These are phyloP conservation scores for Aspergillus egyptiacus DNA, from an alignment of 495 filamentous ascomycete species.

Conservation along the genomic window DNA sequence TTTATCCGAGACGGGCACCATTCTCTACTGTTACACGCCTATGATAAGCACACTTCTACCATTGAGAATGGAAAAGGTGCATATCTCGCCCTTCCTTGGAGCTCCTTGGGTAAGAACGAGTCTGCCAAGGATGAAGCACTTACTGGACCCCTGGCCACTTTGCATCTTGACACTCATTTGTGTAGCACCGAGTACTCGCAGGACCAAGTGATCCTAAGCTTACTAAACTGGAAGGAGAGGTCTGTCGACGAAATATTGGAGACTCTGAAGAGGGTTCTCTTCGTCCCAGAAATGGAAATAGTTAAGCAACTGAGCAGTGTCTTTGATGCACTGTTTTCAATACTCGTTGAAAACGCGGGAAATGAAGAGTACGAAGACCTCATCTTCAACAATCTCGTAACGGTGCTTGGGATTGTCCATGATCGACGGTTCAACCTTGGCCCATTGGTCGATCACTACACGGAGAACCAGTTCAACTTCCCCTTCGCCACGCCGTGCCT, in stretches of 20 bases:
- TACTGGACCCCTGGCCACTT: slow-evolving; percentile 65
- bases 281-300: slow-evolving; percentile 95
- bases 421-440: slow-evolving; percentile 89
- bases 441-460: slow-evolving; percentile 85
- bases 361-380: slow-evolving; percentile 90
- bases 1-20: slow-evolving; percentile 87
- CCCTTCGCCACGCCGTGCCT: slow-evolving; percentile 91
- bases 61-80: slow-evolving; percentile 62
- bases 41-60: slow-evolving; percentile 76
- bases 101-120: slow-evolving; percentile 55
- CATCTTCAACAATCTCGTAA: slow-evolving; percentile 83
- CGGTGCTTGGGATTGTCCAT: slow-evolving; percentile 86
- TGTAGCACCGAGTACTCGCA: slow-evolving; percentile 96
- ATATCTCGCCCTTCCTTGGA: slow-evolving; percentile 80
- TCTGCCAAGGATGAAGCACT: slow-evolving; percentile 65
- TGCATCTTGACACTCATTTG: slow-evolving; percentile 79
- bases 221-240: slow-evolving; percentile 80
- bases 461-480: slow-evolving; percentile 85
- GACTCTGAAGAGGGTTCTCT: slow-evolving; percentile 74
- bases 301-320: slow-evolving; percentile 89
- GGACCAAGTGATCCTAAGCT: slow-evolving; percentile 76
- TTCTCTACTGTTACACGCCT: slow-evolving; percentile 73
- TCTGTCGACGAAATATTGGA: slow-evolving; percentile 61
- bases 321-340: slow-evolving; percentile 85
- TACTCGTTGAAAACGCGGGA: slow-evolving; percentile 79